A percentile compares a stretch with the other conserved stretches of the same genome.
Evolutionary conservation across 169 alveolate genomes (phyloP).

Genomic region (Babesia bigemina): DNA sequence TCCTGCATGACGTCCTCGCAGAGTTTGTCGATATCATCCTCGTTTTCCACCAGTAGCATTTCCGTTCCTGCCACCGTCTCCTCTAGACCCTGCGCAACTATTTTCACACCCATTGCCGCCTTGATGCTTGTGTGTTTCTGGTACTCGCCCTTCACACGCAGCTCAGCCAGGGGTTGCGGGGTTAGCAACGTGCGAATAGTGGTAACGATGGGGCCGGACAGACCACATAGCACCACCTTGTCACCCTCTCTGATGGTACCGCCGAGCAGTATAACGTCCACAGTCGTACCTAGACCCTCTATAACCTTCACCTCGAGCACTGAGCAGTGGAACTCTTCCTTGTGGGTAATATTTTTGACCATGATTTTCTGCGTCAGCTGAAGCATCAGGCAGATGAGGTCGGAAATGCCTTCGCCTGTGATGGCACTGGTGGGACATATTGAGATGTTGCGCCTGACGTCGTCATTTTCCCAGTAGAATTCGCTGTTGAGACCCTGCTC

Average conservation of each 20-base stretch:
- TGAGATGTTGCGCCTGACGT: conserved; percentile 90
- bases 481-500: conserved; percentile 96
- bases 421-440: conserved; percentile 98
- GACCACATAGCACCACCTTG: conserved; percentile 94
- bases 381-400: conserved; percentile 89
- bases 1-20: conserved; percentile 91
- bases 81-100: conserved; percentile 92
- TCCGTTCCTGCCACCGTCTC: conserved; percentile 97
- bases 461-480: conserved; percentile 94
- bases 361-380: conserved; percentile 89
- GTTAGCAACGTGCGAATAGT: conserved; percentile 96
- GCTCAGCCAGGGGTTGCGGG: conserved; percentile 99
- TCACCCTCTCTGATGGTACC: conserved; percentile 95
- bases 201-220: conserved; percentile 96
- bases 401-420: conserved; percentile 99
- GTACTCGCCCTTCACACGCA: conserved; percentile 98
- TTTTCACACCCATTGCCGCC: conserved; percentile 95
- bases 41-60: conserved; percentile 87
- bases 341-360: conserved; percentile 84
- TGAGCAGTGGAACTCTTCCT: conserved; percentile 92
- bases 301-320: conserved; percentile 95
- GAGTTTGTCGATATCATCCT: conserved; percentile 83
- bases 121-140: conserved; percentile 88
- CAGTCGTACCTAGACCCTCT: conserved; percentile 98
- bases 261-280: conserved; percentile 97